Evolutionary conservation across 176 grass and related monocot genomes (phyloP).

Genomic region (Canna indica): DNA sequence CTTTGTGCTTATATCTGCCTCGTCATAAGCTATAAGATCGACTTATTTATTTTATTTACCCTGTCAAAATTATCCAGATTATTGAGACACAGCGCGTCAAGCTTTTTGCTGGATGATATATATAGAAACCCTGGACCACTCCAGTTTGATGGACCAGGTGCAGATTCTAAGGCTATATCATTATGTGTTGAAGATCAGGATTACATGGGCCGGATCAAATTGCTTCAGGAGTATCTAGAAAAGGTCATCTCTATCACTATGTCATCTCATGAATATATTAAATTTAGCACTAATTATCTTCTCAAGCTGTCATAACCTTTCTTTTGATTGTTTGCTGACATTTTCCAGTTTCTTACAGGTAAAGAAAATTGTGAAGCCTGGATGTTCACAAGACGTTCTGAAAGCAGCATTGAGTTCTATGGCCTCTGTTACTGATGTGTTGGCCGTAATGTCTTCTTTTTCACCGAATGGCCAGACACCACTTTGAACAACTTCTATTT

Average conservation of each 20-base stretch:
- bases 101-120: constrained; percentile 87
- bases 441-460: constrained; percentile 62
- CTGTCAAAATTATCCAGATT: too few relatives aligned
- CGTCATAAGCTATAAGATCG: not conserved
- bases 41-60: too few relatives aligned
- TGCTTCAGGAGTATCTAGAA: constrained; percentile 85
- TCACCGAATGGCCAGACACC: constrained; percentile 33
- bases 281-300: not conserved
- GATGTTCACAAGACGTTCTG: constrained; percentile 88
- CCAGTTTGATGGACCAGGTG: constrained; percentile 80
- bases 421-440: constrained; percentile 77
- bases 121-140: constrained; percentile 95
- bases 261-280: not conserved
- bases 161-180: constrained; percentile 62
- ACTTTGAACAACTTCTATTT: constrained; percentile 16
- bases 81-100: constrained; percentile 62
- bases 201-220: constrained; percentile 98
- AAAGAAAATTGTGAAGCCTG: constrained; percentile 93
- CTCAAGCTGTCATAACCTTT: not conserved
- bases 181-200: constrained; percentile 96
- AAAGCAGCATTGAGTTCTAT: constrained; percentile 77
- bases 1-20: not conserved
- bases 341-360: constrained; percentile 31
- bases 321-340: not conserved
- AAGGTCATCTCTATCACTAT: constrained; percentile 36